Percentiles rank a stretch among this genome's conserved stretches.
Conservation (phyloP, 306 rosid genomes). For the Rubus idaeus region DNA sequence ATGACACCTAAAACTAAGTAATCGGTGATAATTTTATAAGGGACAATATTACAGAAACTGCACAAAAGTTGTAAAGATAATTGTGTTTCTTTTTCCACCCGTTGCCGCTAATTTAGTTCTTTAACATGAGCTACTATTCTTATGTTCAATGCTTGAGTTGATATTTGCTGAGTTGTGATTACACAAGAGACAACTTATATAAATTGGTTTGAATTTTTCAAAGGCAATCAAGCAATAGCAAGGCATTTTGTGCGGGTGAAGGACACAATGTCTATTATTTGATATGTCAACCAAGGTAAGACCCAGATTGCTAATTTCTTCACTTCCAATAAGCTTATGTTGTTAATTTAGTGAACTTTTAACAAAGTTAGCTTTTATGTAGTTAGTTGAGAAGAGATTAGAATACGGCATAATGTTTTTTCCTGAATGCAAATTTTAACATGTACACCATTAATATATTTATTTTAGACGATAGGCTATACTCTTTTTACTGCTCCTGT, state of each 20-base stretch:
- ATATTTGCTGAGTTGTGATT: not conserved
- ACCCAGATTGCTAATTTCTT: no score
- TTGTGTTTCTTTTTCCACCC: not conserved
- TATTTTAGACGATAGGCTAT: no score
- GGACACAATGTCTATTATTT: conserved; percentile 51
- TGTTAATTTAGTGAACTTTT: no score
- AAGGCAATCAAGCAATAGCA: conserved; percentile 59
- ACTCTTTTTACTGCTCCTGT: no score
- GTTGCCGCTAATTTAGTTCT: not conserved
- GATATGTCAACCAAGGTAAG: no score
- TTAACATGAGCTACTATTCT: not conserved
- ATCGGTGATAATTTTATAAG: conserved; percentile 36
- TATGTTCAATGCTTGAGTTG: not conserved
- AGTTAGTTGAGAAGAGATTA: no score
- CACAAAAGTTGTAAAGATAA: conserved; percentile 69
- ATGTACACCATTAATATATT: no score
- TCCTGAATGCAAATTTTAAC: no score
- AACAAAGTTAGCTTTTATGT: no score
- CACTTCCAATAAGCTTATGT: no score
- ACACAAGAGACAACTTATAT: conserved; percentile 16
- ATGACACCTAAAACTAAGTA: not conserved
- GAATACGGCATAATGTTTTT: no score
- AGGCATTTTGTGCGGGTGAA: conserved; percentile 89
- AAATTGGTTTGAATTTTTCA: conserved; percentile 16
- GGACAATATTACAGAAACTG: conserved; percentile 48